Evolutionary conservation across 768 basidiomycete species (phyloP).

Genomic region (Macrolepiota dolichaula): DNA sequence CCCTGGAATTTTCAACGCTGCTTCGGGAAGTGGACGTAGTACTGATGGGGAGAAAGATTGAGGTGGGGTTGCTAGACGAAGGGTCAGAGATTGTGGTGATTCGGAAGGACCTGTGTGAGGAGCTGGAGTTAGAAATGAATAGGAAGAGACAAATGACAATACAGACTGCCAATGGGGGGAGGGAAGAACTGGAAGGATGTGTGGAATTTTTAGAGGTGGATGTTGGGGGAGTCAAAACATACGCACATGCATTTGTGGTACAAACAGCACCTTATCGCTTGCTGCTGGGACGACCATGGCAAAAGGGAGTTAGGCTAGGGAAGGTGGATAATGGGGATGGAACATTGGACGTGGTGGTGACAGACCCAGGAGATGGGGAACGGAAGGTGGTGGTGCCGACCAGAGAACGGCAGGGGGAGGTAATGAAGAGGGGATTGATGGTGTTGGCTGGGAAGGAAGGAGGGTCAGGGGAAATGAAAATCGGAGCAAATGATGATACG

Average conservation of each 20-base stretch:
- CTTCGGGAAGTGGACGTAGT: constrained; percentile 13
- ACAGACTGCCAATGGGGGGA: constrained; percentile 18
- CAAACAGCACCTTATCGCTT: constrained; percentile 17
- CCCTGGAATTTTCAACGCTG: constrained; percentile 8
- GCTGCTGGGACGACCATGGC: constrained; percentile 20
- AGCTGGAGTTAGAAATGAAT: constrained; percentile 15
- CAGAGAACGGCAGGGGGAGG: not conserved
- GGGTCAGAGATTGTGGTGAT: constrained; percentile 25
- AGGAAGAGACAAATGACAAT: constrained; percentile 16
- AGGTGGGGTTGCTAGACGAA: constrained; percentile 15
- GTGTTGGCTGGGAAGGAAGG: not conserved
- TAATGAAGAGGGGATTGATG: not conserved
- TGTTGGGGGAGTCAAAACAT: constrained; percentile 18
- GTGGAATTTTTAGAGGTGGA: constrained; percentile 13
- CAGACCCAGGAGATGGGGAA: not conserved
- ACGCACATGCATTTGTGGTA: constrained; percentile 21
- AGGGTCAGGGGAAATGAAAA: not conserved
- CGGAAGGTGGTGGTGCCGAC: not conserved
- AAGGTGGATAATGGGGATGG: constrained; percentile 10
- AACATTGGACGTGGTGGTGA: not conserved
- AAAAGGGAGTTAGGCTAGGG: constrained; percentile 12
- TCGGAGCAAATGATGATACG: not conserved
- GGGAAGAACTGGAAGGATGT: constrained; percentile 15
- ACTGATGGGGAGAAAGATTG: constrained; percentile 3
- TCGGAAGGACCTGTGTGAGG: constrained; percentile 14